Percentiles rank a stretch among this genome's conserved stretches.
Evolutionary conservation across 306 rosid genomes (phyloP).

Genomic region (Macrotyloma uniflorum): DNA sequence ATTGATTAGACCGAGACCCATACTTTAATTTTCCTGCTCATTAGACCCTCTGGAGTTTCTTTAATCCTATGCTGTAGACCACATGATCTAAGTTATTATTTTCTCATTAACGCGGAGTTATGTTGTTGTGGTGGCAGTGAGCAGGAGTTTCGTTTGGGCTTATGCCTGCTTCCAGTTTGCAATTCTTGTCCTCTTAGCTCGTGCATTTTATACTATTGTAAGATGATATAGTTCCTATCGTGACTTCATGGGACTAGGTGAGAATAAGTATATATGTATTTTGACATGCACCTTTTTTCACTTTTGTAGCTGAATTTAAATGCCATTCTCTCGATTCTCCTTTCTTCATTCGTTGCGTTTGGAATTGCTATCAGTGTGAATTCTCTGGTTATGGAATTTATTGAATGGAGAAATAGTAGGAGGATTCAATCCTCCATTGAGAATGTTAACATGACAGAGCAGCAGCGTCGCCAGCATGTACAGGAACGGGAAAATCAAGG

Average conservation of each 20-base stretch:
- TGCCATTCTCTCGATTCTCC: conserved; percentile 66
- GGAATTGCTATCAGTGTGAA: conserved; percentile 70
- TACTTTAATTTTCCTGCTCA: conserved; percentile 4
- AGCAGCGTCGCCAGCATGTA: conserved; percentile 29
- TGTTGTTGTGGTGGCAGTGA: conserved; percentile 54
- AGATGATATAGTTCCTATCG: conserved; percentile 44
- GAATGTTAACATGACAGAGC: conserved; percentile 38
- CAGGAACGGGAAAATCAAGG: conserved; percentile 27
- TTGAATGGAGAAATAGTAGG: conserved; percentile 65
- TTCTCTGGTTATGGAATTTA: conserved; percentile 58
- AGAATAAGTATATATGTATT: background rate
- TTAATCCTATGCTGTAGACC: conserved; percentile 4
- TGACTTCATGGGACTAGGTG: conserved; percentile 2
- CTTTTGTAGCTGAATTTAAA: conserved; percentile 62
- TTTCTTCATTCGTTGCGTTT: conserved; percentile 74
- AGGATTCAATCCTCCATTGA: conserved; percentile 46
- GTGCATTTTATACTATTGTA: conserved; percentile 73
- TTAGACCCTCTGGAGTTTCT: background rate
- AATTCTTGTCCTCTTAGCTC: conserved; percentile 73
- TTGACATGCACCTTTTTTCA: conserved; percentile 27
- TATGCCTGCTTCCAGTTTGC: conserved; percentile 92
- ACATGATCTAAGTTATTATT: conserved; percentile 4
- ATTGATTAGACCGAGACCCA: background rate
- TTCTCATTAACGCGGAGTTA: conserved; percentile 2
- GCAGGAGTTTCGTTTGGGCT: conserved; percentile 81